Evolutionary conservation across 805 yeast genomes (phyloP).

Genomic region (Sugiyamaella marilandica): DNA sequence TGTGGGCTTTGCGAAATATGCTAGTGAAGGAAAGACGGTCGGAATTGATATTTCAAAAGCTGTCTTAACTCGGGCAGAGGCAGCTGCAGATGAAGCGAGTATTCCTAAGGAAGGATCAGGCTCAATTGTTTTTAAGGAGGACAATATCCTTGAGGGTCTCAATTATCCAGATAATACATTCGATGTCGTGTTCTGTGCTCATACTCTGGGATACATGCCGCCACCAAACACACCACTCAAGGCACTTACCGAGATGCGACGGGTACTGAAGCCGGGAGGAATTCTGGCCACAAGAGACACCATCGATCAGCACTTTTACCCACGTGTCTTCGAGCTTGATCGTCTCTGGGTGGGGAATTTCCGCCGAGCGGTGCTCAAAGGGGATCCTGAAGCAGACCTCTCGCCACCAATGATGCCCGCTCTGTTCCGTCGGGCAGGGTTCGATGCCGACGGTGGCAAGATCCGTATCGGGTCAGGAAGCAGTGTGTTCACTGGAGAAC

Average conservation of each 20-base stretch:
- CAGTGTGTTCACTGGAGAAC: background rate
- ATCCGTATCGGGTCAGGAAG: background rate
- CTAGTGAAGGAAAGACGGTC: conserved; percentile 28
- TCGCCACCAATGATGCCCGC: background rate
- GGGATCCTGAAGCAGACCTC: background rate
- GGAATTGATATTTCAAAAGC: conserved; percentile 21
- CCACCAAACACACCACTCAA: background rate
- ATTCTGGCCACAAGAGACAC: background rate
- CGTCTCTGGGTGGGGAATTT: background rate
- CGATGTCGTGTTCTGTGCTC: background rate
- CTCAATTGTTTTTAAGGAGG: background rate
- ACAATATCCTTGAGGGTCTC: background rate
- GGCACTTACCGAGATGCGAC: background rate
- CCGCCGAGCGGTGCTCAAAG: background rate
- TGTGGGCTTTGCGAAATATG: conserved; percentile 32
- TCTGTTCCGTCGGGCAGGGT: background rate
- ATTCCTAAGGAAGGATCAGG: background rate
- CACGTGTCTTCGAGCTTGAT: background rate
- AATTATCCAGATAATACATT: background rate
- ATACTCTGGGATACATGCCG: background rate
- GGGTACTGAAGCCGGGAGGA: background rate
- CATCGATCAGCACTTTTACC: background rate
- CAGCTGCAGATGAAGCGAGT: background rate
- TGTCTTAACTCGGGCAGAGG: background rate
- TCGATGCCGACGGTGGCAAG: background rate